A percentile compares a stretch with the other conserved stretches of the same genome.
These are phyloP conservation scores for Dipteronia sinensis DNA, from an alignment of 345 rosid species.

Conservation along the genomic window DNA sequence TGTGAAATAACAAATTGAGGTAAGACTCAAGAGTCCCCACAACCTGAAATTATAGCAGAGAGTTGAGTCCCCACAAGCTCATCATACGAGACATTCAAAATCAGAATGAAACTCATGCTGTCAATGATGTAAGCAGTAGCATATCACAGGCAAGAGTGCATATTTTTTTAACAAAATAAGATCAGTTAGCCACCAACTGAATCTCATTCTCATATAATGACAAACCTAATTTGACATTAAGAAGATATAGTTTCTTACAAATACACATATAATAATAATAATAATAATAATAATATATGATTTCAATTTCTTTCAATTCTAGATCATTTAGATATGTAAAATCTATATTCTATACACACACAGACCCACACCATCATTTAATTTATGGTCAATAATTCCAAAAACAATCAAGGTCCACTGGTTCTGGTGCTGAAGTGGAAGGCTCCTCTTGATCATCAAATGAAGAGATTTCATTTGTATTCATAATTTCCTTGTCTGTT, in stretches of 20 bases:
- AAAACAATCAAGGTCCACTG: constrained; percentile 53
- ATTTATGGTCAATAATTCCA: constrained; percentile 55
- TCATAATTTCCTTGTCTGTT: constrained; percentile 42
- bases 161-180: constrained; percentile 10
- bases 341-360: constrained; percentile 25
- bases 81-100: not conserved
- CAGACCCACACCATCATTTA: constrained; percentile 10
- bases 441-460: constrained; percentile 53
- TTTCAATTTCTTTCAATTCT: constrained; percentile 26
- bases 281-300: constrained; percentile 3
- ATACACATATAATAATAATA: not conserved
- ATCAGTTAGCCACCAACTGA: constrained; percentile 52
- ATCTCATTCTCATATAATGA: constrained; percentile 33
- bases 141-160: not conserved
- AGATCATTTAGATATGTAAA: constrained; percentile 23
- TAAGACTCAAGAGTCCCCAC: not conserved
- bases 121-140: constrained; percentile 38
- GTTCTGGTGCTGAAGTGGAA: constrained; percentile 40
- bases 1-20: not conserved
- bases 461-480: constrained; percentile 54
- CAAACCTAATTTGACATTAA: constrained; percentile 8
- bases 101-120: constrained; percentile 19
- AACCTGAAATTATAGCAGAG: not conserved
- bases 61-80: constrained; percentile 19
- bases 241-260: constrained; percentile 16